Percentiles rank a stretch among this genome's conserved stretches.
Evolutionary conservation across 2,329 filamentous ascomycete species (phyloP).

Genomic region (Madurella mycetomatis): DNA sequence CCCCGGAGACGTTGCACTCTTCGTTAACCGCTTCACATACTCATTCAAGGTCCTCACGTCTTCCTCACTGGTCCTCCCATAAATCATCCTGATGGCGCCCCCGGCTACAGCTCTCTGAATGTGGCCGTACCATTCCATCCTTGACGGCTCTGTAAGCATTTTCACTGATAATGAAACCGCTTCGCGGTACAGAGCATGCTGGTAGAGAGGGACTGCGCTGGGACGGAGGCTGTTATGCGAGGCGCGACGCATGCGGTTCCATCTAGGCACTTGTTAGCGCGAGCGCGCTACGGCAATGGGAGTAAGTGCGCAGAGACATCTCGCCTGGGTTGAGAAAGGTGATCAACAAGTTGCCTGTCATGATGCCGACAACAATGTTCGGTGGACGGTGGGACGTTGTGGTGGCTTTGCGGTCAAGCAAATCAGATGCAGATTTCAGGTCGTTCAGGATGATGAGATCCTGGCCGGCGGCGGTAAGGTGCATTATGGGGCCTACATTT

Average conservation of each 20-base stretch:
- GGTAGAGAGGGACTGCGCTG: no score
- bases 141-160: no score
- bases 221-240: no score
- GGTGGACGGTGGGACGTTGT: background rate
- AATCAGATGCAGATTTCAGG: background rate
- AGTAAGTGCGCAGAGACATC: background rate
- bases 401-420: constrained; percentile 1
- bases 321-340: background rate
- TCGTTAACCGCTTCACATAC: background rate
- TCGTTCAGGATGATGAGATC: background rate
- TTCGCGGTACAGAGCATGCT: no score
- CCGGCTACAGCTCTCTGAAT: no score
- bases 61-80: background rate
- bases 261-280: no score
- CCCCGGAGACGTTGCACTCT: no score
- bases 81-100: no score
- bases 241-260: no score
- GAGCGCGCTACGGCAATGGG: no score
- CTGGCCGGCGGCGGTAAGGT: background rate
- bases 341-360: background rate
- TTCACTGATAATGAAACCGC: no score
- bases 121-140: no score
- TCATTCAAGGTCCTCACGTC: background rate
- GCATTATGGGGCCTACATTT: background rate
- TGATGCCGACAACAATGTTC: background rate